These are phyloP conservation scores for Skeletonema tropicum DNA, from an alignment of 108 stramenopile genomes.

Conservation along the genomic window DNA sequence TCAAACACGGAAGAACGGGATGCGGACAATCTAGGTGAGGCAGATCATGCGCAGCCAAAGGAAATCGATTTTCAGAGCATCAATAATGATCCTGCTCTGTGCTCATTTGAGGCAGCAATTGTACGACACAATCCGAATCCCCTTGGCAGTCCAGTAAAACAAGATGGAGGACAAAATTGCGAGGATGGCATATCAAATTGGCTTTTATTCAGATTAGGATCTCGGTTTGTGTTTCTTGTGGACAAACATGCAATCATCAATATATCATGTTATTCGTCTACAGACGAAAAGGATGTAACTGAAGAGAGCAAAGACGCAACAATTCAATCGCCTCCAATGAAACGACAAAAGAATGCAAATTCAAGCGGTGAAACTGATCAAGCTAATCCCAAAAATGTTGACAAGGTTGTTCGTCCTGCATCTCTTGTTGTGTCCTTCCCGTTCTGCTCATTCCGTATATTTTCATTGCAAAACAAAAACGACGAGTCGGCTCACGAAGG, in stretches of 20 bases:
- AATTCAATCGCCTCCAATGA: not conserved
- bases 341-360: conserved; percentile 7
- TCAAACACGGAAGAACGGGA: not conserved
- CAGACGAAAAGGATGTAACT: not conserved
- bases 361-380: conserved; percentile 11
- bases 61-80: not conserved
- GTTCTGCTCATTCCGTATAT: conserved; percentile 41
- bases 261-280: conserved; percentile 13
- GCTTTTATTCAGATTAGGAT: conserved; percentile 35
- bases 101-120: conserved; percentile 41
- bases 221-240: conserved; percentile 29
- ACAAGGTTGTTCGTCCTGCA: conserved; percentile 3
- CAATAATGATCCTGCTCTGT: conserved; percentile 43
- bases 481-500: not conserved
- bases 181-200: conserved; percentile 16
- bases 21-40: too few species aligned
- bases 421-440: conserved; percentile 26
- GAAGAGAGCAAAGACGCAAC: conserved; percentile 2
- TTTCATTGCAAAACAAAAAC: conserved; percentile 17
- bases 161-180: conserved; percentile 4
- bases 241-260: conserved; percentile 20
- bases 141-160: not conserved
- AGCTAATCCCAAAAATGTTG: not conserved
- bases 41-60: not conserved
- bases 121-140: conserved; percentile 9